Base-by-base conservation (phyloP, 257 asterid genomes). In the Penstemon newberryi region DNA sequence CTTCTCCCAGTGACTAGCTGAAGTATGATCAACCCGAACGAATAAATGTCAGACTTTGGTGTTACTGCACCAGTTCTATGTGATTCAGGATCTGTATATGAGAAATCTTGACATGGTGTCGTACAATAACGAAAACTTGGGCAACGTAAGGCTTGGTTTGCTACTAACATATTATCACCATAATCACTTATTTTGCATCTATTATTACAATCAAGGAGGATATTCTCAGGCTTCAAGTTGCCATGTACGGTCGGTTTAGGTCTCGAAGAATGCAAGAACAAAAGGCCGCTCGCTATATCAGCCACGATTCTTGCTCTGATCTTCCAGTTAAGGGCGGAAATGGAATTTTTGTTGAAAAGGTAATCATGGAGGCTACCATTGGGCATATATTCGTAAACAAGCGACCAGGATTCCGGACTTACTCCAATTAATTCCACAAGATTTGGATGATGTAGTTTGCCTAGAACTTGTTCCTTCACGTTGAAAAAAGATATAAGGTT, bases 1-100 rank as follows among this genome's bases (percentile, higher is more conserved):
- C 73, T 70, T 76, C 61, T 85, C 55, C 97, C 95, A 0, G 96
- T 88, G 63, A 92, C 82, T 54, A 88, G 60, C 75, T 82, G 93
- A 73, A 92, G 91, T 76, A 83, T 77, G 74, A 92, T 82, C 6
- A 87, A 49, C 51, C 98, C 97, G 60, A 92, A 80, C 1, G 96
- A 82, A 69, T 83, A 90, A 12, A 92, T 71, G 58, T 90, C 98
- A 33, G 96, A 90, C 73, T 83, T 83, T 3, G 81, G 72, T 45
- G 89, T 81, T 25, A 82, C 41, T 18, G 59, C 19, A 37, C 96
- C 96, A 6, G 87, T 84, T 75, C 82, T 80, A 55, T 76, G 73
- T 58, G 76, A 86, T 58, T 92, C 98, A 1, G 95, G 96, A 80
- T 89, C 96, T 2, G 84, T 80, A 47, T 89, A 84, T 18, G 87